These are phyloP conservation scores for Silene vulgaris DNA, from an alignment of 179 eudicot genomes.

Conservation along the genomic window DNA sequence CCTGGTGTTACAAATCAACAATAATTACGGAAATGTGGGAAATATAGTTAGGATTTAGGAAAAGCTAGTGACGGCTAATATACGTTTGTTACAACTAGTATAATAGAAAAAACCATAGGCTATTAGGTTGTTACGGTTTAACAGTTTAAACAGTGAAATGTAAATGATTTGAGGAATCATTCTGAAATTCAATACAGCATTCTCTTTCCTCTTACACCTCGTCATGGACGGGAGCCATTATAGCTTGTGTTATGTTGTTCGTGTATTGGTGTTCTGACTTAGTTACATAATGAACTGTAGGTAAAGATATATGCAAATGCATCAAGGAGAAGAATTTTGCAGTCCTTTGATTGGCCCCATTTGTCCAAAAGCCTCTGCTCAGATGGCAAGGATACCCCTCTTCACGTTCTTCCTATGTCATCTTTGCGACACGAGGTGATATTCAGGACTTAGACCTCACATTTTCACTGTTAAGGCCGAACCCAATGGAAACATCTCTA, in stretches of 20 bases:
- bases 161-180: no score
- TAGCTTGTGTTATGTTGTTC: not conserved
- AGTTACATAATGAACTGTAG: constrained; percentile 26
- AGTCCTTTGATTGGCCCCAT: constrained; percentile 56
- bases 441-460: constrained; percentile 13
- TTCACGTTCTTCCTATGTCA: constrained; percentile 58
- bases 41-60: no score
- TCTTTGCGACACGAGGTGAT: constrained; percentile 54
- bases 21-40: no score
- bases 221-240: not conserved
- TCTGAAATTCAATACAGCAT: no score
- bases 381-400: constrained; percentile 53
- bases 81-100: no score
- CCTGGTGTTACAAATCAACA: no score
- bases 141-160: no score
- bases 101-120: no score
- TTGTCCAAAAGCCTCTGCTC: constrained; percentile 47
- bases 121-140: no score
- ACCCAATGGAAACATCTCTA: not conserved
- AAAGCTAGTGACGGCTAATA: no score
- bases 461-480: constrained; percentile 5
- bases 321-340: constrained; percentile 51
- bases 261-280: constrained; percentile 12
- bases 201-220: no score
- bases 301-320: constrained; percentile 51